Conservation (phyloP, 352 stramenopile species). For the Elongisporangium senticosum region DNA sequence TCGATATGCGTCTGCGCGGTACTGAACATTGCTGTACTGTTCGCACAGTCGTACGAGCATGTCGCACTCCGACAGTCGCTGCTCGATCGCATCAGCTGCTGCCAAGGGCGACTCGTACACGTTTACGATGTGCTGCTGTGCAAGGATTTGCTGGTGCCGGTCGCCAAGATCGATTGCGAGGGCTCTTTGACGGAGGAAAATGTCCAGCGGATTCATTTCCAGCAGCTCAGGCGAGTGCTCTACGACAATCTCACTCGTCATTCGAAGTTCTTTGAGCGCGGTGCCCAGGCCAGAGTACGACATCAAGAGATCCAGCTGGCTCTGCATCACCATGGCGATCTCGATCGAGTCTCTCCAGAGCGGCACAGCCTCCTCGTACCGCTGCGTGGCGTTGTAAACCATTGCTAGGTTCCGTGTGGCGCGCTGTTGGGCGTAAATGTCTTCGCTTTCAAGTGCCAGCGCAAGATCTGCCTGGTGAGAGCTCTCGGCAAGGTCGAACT, state of each 20-base stretch:
- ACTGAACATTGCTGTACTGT: slow-evolving; percentile 24
- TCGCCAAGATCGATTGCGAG: slow-evolving; percentile 38
- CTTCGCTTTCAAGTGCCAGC: slow-evolving; percentile 39
- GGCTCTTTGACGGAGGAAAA: slow-evolving; percentile 41
- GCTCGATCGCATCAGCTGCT: slow-evolving; percentile 20
- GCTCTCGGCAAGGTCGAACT: slow-evolving; percentile 26
- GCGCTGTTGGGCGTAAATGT: slow-evolving; percentile 45
- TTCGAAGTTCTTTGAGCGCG: slow-evolving; percentile 25
- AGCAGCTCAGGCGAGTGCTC: background rate
- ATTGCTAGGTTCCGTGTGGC: slow-evolving; percentile 49
- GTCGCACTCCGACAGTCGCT: slow-evolving; percentile 42
- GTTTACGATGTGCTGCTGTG: slow-evolving; percentile 38
- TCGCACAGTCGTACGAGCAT: slow-evolving; percentile 38
- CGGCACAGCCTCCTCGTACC: slow-evolving; percentile 38
- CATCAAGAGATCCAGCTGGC: slow-evolving; percentile 32
- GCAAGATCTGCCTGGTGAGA: slow-evolving; percentile 49
- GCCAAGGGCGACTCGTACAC: slow-evolving; percentile 40
- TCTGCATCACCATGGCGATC: slow-evolving; percentile 33
- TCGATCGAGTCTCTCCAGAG: slow-evolving; percentile 52
- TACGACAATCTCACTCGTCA: slow-evolving; percentile 12
- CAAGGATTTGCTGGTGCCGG: slow-evolving; percentile 34
- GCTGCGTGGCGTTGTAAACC: slow-evolving; percentile 33
- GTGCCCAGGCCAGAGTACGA: slow-evolving; percentile 38
- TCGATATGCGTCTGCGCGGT: slow-evolving; percentile 40
- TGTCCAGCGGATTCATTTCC: slow-evolving; percentile 8